A percentile compares a stretch with the other conserved stretches of the same genome.
These are phyloP conservation scores for Cryptococcus sp. DNA, from an alignment of 1,284 basidiomycete genomes.

Conservation along the genomic window DNA sequence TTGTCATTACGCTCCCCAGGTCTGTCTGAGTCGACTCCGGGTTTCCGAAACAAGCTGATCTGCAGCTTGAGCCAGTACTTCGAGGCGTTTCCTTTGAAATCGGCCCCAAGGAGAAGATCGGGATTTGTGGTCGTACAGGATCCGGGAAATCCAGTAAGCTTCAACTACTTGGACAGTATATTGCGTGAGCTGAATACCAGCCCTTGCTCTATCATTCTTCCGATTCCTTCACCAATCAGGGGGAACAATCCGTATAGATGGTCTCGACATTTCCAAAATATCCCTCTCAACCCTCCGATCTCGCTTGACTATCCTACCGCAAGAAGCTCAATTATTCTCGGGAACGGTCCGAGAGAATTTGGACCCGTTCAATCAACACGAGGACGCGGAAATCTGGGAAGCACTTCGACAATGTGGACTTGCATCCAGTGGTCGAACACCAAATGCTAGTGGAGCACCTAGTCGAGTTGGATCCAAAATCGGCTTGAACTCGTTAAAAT, in stretches of 20 bases:
- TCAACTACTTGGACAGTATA: not conserved
- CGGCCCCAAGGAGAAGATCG: slow-evolving; percentile 51
- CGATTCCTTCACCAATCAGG: slow-evolving; percentile 49
- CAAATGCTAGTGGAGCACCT: slow-evolving; percentile 4
- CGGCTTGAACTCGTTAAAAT: too few relatives aligned
- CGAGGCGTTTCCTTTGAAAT: slow-evolving; percentile 52
- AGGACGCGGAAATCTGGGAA: slow-evolving; percentile 54
- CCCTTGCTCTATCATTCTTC: slow-evolving; percentile 51
- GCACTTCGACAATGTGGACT: slow-evolving; percentile 51
- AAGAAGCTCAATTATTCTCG: slow-evolving; percentile 51
- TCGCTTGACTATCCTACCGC: slow-evolving; percentile 53
- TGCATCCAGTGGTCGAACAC: slow-evolving; percentile 15
- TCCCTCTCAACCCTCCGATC: slow-evolving; percentile 51
- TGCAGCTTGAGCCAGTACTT: slow-evolving; percentile 51
- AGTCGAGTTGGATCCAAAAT: slow-evolving; percentile 14
- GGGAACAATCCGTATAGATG: slow-evolving; percentile 50
- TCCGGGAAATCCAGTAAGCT: slow-evolving; percentile 40
- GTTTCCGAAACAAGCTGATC: not conserved
- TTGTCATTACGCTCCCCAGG: slow-evolving; percentile 50
- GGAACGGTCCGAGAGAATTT: slow-evolving; percentile 51
- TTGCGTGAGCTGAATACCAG: slow-evolving; percentile 11
- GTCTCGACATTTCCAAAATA: slow-evolving; percentile 51
- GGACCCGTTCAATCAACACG: slow-evolving; percentile 51
- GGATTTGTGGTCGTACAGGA: slow-evolving; percentile 54
- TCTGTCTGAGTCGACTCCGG: slow-evolving; percentile 1